Conservation (phyloP, 2,329 filamentous ascomycete genomes). For the Botrytis deweyae region DNA sequence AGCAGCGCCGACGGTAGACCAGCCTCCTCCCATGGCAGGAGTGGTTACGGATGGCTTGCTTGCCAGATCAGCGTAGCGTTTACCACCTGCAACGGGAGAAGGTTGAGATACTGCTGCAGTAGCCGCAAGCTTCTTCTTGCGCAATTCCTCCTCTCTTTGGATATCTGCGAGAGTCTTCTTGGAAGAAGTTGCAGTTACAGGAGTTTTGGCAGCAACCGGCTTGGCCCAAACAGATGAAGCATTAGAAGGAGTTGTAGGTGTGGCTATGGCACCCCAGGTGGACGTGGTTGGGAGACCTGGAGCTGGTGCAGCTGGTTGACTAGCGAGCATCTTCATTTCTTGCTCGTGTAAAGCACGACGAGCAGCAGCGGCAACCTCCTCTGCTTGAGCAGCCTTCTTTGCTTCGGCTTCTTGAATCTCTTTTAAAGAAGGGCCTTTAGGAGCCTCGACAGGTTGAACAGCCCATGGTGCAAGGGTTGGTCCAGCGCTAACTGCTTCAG, state of each 20-base stretch:
- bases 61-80: slow-evolving; percentile 93
- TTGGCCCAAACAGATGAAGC: slow-evolving; percentile 50
- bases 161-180: slow-evolving; percentile 97
- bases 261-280: slow-evolving; percentile 63
- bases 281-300: slow-evolving; percentile 83
- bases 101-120: slow-evolving; percentile 45
- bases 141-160: slow-evolving; percentile 89
- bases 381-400: slow-evolving; percentile 84
- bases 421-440: slow-evolving; percentile 87
- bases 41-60: slow-evolving; percentile 61
- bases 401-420: slow-evolving; percentile 97
- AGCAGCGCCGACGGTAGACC: slow-evolving; percentile 93
- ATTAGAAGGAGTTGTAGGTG: slow-evolving; percentile 35
- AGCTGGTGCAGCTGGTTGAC: slow-evolving; percentile 60
- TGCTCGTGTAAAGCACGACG: slow-evolving; percentile 79
- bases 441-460: slow-evolving; percentile 71
- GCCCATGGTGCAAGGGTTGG: slow-evolving; percentile 93
- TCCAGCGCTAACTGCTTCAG: slow-evolving; percentile 49
- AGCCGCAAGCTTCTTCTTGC: slow-evolving; percentile 67
- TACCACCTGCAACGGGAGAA: slow-evolving; percentile 55
- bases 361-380: slow-evolving; percentile 75
- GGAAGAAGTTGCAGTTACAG: slow-evolving; percentile 39
- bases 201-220: slow-evolving; percentile 44
- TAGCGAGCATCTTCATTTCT: slow-evolving; percentile 58
- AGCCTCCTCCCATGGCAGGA: slow-evolving; percentile 59